Evolutionary conservation across 2,329 filamentous ascomycete genomes (phyloP), one percentile per base, ranked within the genome.

Genomic region (Sarocladiaceae sp.): DNA sequence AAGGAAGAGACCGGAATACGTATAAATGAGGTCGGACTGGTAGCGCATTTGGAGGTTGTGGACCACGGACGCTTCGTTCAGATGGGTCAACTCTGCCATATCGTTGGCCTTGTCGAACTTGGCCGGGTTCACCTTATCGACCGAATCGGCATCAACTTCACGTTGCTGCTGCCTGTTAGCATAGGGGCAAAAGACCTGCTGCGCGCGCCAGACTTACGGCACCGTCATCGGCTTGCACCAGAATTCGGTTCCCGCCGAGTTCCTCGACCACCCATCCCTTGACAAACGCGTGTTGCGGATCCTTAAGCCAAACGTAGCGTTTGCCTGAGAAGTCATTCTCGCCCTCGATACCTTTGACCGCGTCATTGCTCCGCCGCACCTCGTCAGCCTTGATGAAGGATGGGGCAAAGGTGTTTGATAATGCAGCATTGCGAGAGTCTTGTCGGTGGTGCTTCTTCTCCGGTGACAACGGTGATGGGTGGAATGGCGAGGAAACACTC

Each of bases 91-190:
- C 64, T 98, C 93, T 19, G 94, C 93, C 93, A 98, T 98, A 65
- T 98, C 94, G 68, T 94, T 89, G 51, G 91, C 91, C 67, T 96
- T 98, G 76, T 98, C 93, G 68, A 98, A 98, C 63, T 98, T 98
- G 58, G 91, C 91, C 37, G 93, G 93, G 66, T 98, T 98, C 70
- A 98, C 94, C 67, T 96, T 97, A 73, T 98, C 94, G 53, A 96
- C 89, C 55, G 82, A 85, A 56, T 97, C 90, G 43, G 78, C 69
- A 53, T 91, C 83, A 42, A 93, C 83, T 59, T 95, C 86, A 53
- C 88, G 83, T 80, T 95, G 88, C 82, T 93, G 24, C 15, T 18
- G 13, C 44, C 32, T 33, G 51, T 60, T 19, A 43, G 27, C 20
- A 42, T 12, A 18, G 20, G 39, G 3, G 9, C 18, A 11, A 20